These are phyloP conservation scores for Xerocomellus amylosporus DNA, from an alignment of 768 basidiomycete species.

Conservation along the genomic window DNA sequence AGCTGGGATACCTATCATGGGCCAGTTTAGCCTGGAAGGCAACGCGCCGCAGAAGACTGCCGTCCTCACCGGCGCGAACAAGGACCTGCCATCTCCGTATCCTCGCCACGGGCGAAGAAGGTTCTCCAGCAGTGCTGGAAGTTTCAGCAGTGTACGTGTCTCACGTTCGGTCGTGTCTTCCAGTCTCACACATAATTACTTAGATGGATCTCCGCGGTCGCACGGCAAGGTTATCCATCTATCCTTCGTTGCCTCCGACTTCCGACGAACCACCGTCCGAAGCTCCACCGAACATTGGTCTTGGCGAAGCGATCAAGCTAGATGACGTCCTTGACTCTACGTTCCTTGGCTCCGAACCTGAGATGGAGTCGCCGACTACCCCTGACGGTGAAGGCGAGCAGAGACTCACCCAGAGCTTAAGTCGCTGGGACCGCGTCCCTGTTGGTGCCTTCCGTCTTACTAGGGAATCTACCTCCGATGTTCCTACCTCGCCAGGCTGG, in stretches of 20 bases:
- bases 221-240: conserved; percentile 35
- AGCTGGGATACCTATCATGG: conserved; percentile 36
- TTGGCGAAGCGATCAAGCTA: conserved; percentile 53
- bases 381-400: conserved; percentile 38
- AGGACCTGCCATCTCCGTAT: conserved; percentile 34
- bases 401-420: conserved; percentile 48
- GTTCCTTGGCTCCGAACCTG: conserved; percentile 59
- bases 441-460: conserved; percentile 72
- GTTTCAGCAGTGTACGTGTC: conserved; percentile 37
- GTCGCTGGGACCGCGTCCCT: conserved; percentile 72
- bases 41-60: conserved; percentile 19
- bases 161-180: conserved; percentile 1
- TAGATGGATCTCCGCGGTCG: conserved; percentile 33
- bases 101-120: conserved; percentile 26
- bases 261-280: conserved; percentile 37
- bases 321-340: conserved; percentile 78
- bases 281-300: conserved; percentile 36
- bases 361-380: conserved; percentile 29
- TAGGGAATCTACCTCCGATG: conserved; percentile 34
- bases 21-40: conserved; percentile 32
- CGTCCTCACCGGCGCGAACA: conserved; percentile 30
- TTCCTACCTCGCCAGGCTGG: conserved; percentile 30
- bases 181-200: conserved; percentile 4
- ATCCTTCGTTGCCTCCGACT: conserved; percentile 30
- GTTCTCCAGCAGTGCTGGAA: conserved; percentile 32